phyloP scores from a whole-genome alignment of 1,284 basidiomycete genomes.

The Meira miltonrushii region DNA sequence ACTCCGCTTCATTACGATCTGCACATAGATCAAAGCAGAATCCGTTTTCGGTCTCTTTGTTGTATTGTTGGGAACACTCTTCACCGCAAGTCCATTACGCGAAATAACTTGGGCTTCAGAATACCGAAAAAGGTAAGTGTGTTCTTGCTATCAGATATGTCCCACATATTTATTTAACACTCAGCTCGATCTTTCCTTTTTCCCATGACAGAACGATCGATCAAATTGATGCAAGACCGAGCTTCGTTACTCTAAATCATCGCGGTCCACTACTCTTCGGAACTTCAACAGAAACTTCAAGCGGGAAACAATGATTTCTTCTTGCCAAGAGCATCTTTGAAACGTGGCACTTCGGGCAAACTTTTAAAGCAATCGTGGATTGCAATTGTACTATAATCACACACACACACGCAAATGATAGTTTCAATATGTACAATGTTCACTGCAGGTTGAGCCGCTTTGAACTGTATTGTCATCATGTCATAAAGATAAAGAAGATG shows the following conservation, averaged over 20 bases:
- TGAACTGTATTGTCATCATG: too few relatives aligned
- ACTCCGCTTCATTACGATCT: too few relatives aligned
- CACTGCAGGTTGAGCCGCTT: too few relatives aligned
- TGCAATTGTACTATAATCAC: too few relatives aligned
- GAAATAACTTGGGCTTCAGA: constrained; percentile 84
- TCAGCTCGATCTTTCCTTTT: constrained; percentile 3
- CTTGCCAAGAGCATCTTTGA: too few relatives aligned
- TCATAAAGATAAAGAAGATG: too few relatives aligned
- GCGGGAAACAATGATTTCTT: too few relatives aligned
- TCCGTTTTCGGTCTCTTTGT: constrained; percentile 63
- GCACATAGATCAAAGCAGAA: constrained; percentile 66
- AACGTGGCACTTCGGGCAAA: too few relatives aligned
- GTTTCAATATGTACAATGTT: too few relatives aligned
- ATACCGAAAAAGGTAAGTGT: constrained; percentile 68
- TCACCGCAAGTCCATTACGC: constrained; percentile 66
- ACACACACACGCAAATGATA: too few relatives aligned
- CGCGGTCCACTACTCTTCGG: constrained; percentile 56
- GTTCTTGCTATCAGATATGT: neutral
- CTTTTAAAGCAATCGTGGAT: too few relatives aligned
- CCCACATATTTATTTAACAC: neutral
- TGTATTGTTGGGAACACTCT: constrained; percentile 66
- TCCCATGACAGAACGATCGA: constrained; percentile 64
- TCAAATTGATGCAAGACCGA: constrained; percentile 69
- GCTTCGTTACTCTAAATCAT: constrained; percentile 67
- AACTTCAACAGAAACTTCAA: neutral